phyloP scores from a whole-genome alignment of 2,329 filamentous ascomycete species.

The Nothopassalora personata region DNA sequence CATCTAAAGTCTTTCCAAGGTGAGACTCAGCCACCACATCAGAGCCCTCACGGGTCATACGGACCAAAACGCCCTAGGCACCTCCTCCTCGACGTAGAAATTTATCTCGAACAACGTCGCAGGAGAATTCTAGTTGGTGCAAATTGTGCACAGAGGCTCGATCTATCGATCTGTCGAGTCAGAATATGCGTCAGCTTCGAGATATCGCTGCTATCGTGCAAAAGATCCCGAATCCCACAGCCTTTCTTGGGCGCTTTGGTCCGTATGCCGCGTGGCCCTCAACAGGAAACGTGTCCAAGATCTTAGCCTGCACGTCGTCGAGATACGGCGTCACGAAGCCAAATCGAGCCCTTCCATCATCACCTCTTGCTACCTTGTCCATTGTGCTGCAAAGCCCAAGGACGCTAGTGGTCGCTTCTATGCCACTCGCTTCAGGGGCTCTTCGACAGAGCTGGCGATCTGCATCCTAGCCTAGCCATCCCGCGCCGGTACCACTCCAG shows the following conservation, averaged over 20 bases:
- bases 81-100: too few species aligned
- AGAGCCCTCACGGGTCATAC: constrained; percentile 25
- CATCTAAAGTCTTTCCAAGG: constrained; percentile 36
- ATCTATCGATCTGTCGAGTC: too few species aligned
- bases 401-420: constrained; percentile 40
- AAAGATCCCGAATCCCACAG: too few species aligned
- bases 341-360: constrained; percentile 23
- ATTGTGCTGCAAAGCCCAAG: constrained; percentile 38
- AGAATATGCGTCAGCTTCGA: too few species aligned
- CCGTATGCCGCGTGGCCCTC: constrained; percentile 24
- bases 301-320: constrained; percentile 37
- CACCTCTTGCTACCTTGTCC: constrained; percentile 16
- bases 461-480: constrained; percentile 22
- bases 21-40: constrained; percentile 33
- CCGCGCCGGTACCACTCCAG: constrained; percentile 30
- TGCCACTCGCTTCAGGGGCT: constrained; percentile 36
- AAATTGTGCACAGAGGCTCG: too few species aligned
- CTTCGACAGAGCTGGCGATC: constrained; percentile 37
- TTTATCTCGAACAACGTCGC: too few species aligned
- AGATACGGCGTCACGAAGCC: constrained; percentile 42
- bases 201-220: too few species aligned
- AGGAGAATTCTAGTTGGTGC: too few species aligned
- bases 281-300: constrained; percentile 33
- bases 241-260: too few species aligned
- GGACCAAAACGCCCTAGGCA: too few species aligned